Percentiles rank a stretch among this genome's conserved stretches.
phyloP scores from a whole-genome alignment of 306 rosid genomes.

The Carpinus fangiana region DNA sequence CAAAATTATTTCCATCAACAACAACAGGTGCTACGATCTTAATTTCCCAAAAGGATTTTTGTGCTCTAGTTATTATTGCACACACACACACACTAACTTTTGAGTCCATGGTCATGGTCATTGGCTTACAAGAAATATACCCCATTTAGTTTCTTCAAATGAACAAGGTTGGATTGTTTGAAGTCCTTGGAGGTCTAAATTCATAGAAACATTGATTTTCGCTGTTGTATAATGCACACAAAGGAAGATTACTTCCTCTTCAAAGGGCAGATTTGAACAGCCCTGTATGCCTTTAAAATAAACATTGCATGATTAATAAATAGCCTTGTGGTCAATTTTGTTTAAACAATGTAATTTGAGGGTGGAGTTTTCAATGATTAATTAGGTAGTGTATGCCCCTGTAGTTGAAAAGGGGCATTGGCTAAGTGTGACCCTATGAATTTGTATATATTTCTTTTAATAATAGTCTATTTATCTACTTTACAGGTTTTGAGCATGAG shows the following conservation, averaged over 20 bases:
- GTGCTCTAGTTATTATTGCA: neutral
- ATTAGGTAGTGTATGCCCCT: neutral
- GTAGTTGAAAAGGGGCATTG: neutral
- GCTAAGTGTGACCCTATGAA: neutral
- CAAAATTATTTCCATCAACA: neutral
- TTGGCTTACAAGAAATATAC: neutral
- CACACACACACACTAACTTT: neutral
- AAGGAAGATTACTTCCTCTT: conserved; percentile 24
- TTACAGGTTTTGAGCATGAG: conserved; percentile 98
- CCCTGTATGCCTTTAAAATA: conserved; percentile 17
- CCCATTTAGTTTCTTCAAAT: too few relatives aligned
- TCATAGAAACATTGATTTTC: conserved; percentile 10
- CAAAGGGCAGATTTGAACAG: conserved; percentile 15
- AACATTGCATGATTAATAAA: neutral
- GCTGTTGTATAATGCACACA: conserved; percentile 17
- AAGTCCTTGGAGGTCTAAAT: neutral
- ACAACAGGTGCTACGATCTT: neutral
- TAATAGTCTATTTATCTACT: conserved; percentile 22
- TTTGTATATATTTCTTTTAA: neutral
- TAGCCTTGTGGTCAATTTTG: neutral
- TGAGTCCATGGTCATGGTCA: neutral
- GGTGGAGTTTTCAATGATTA: neutral
- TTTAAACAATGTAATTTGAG: neutral
- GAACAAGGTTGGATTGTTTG: too few relatives aligned
- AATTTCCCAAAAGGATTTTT: neutral